phyloP scores from a whole-genome alignment of 164 flowering plant genomes.

The Umbilicus rupestris region DNA sequence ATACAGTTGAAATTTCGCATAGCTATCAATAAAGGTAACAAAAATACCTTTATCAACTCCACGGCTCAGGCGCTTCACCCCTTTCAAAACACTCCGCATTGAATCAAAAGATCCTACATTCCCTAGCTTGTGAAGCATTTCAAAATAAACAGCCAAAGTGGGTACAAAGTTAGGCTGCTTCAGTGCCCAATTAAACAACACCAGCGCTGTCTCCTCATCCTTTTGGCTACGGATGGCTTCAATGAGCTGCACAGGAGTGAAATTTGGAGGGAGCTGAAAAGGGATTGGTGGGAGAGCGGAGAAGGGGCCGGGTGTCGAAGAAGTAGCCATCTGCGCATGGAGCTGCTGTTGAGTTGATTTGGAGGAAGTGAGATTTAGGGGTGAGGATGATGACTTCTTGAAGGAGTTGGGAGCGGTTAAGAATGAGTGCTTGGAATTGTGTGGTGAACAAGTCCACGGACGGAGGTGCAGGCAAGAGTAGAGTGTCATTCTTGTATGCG shows the following conservation, averaged over 20 bases:
- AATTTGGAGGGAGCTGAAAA: conserved; percentile 41
- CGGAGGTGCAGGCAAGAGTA: neutral
- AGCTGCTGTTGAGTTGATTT: conserved; percentile 6
- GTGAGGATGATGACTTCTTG: neutral
- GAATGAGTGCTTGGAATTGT: neutral
- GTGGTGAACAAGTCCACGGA: neutral
- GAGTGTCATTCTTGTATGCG: neutral
- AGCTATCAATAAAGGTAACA: conserved; percentile 48
- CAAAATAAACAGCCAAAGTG: conserved; percentile 37
- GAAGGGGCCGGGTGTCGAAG: conserved; percentile 11
- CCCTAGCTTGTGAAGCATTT: conserved; percentile 57
- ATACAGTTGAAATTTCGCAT: conserved; percentile 32
- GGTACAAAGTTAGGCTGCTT: conserved; percentile 61
- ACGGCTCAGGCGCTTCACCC: conserved; percentile 38
- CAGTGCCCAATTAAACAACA: conserved; percentile 56
- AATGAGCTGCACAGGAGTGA: conserved; percentile 60
- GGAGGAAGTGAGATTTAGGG: neutral
- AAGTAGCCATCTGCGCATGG: conserved; percentile 2
- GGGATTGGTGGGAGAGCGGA: conserved; percentile 17
- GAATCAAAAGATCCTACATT: conserved; percentile 42
- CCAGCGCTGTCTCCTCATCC: conserved; percentile 39
- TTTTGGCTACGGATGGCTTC: conserved; percentile 37
- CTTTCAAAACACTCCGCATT: conserved; percentile 36
- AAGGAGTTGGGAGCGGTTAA: neutral
- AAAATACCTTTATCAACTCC: conserved; percentile 36